Percentiles rank a stretch among this genome's conserved stretches.
These are phyloP conservation scores for Nidularia sp. DNA, from an alignment of 768 basidiomycete species.

Conservation along the genomic window DNA sequence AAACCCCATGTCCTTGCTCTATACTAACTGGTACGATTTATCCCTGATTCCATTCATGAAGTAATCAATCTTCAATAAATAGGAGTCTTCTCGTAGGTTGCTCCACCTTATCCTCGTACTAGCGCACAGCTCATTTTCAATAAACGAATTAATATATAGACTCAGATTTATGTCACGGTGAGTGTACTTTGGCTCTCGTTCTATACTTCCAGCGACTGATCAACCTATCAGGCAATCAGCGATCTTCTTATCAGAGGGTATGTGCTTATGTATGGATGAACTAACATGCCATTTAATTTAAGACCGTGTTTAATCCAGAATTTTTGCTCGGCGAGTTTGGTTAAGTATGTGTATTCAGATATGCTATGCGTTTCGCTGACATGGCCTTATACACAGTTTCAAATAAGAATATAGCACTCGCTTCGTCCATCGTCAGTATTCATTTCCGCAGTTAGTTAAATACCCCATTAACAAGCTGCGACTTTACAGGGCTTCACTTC, in stretches of 20 bases:
- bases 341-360: slow-evolving; percentile 13
- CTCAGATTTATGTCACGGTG: slow-evolving; percentile 23
- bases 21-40: slow-evolving; percentile 22
- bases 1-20: slow-evolving; percentile 17
- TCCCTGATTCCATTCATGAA: neutral
- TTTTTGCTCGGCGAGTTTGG: slow-evolving; percentile 22
- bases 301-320: slow-evolving; percentile 5
- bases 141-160: slow-evolving; percentile 3
- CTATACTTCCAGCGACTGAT: neutral
- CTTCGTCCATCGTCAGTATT: neutral
- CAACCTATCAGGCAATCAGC: too few relatives aligned
- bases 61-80: neutral
- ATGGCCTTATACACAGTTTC: neutral
- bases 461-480: neutral
- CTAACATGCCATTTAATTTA: too few relatives aligned
- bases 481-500: neutral
- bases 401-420: neutral
- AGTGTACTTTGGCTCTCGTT: slow-evolving; percentile 1
- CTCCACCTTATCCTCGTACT: too few relatives aligned
- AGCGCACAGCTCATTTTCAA: too few relatives aligned
- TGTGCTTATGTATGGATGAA: too few relatives aligned
- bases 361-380: neutral
- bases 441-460: too few relatives aligned
- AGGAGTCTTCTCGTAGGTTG: slow-evolving; percentile 22
- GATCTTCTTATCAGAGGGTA: too few relatives aligned